Evolutionary conservation across 768 basidiomycete genomes (phyloP), one percentile per base, ranked within the genome.

Genomic region (Boletus tylopilopsis): DNA sequence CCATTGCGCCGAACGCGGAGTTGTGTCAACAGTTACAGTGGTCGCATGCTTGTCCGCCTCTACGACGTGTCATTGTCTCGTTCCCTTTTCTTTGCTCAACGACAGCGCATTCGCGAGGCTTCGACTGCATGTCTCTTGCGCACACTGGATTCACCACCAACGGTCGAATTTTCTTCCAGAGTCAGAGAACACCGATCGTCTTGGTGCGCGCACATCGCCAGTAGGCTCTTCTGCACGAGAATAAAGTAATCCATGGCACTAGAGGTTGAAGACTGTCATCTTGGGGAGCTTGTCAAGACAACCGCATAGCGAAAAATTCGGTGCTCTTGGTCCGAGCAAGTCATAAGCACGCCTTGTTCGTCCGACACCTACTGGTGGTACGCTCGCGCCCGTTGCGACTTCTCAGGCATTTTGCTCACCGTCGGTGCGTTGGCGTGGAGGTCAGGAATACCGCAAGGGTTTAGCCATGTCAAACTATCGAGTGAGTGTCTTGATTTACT

Each of bases 401-500:
- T 50, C 23, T 39, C 46, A 50, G 41, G 54, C 41, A 36, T 34
- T 53, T 38, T 49, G 30, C 39, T 39, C 41, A 48, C 47, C 56
- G 29, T 21, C 42, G 24, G 35, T 25, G 43, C 23, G 42, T 37
- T 22, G 33, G n/a, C 29, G 44, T 37, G 47, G 35, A 32, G 41
- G 35, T 38, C 42, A 45, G 25, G 25, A 23, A 39, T 11, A 40
- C 43, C 54, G 45, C 21, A 13, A 32, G 19, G 32, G 16, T 47
- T n/a, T n/a, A n/a, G n/a, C n/a, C n/a, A n/a, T n/a, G 51, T 60
- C 53, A 65, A 11, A 54, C 54, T 38, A 40, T 45, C 30, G 38
- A 23, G 63, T 60, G 63, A 63, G 62, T 59, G 63, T 60, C 57
- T 65, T 63, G 60, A 40, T 51, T 63, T 63, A 63, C 54, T 63